Conservation (phyloP, 2,329 filamentous ascomycete genomes). For the Alternaria sp. region DNA sequence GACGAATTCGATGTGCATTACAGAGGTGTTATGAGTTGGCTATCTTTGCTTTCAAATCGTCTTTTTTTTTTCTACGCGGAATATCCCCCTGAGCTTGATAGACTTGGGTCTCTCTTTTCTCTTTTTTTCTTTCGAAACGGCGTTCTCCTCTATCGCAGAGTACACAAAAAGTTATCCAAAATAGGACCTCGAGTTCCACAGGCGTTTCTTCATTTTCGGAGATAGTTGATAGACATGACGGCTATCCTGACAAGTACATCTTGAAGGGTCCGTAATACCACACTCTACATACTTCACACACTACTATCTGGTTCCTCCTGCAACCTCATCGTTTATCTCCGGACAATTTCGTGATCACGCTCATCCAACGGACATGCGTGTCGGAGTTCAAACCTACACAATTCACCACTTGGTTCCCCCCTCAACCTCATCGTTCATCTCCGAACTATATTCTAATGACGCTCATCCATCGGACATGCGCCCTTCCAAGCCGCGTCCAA, state of each 20-base stretch:
- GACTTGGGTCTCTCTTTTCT: constrained; percentile 16
- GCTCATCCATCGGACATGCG: not conserved
- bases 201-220: not conserved
- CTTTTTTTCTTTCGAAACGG: constrained; percentile 14
- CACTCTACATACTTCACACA: constrained; percentile 15
- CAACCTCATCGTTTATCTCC: not conserved
- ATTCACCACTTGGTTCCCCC: not conserved
- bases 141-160: constrained; percentile 24
- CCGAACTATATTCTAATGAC: not conserved
- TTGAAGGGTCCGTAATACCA: constrained; percentile 21
- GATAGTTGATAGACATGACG: constrained; percentile 18
- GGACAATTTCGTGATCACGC: not conserved
- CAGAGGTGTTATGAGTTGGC: constrained; percentile 37
- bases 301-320: not conserved
- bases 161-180: constrained; percentile 32
- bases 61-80: constrained; percentile 16
- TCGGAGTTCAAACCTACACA: too few species aligned
- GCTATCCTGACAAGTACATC: not conserved
- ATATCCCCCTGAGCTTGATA: constrained; percentile 33
- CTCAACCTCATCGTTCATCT: not conserved
- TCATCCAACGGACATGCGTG: not conserved
- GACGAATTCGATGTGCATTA: constrained; percentile 45
- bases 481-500: not conserved
- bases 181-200: constrained; percentile 5
- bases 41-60: constrained; percentile 14